Evolutionary conservation across 441 rosid genomes (phyloP), one percentile per base, ranked within the genome.

Genomic region (Arabidopsis lyrata): DNA sequence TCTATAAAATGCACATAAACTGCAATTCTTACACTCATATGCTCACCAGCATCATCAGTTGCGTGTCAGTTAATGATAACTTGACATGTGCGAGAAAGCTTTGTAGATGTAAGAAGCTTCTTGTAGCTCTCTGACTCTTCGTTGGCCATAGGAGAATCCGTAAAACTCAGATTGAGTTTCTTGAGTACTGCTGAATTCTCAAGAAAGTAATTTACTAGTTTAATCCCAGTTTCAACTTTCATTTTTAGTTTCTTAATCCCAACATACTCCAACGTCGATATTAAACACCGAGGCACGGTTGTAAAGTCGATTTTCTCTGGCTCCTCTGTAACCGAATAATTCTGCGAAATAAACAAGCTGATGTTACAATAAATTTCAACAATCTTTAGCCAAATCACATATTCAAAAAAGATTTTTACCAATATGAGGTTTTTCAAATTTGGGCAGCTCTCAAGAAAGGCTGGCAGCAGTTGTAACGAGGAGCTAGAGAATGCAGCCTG

Each of bases 181-280:
- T 57, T 58, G 38, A 70, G 74, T 2, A 69, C 15, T 14, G 39
- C 36, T 45, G 66, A 34, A 47, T 58, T 35, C 66, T 35, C 34
- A 48, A 70, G 47, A 58, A 70, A 58, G 15, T 70, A 70, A 11
- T 3, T 70, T 3, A 18, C 56, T 58, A 70, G 38, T 34, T 10
- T 15, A 6, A 14, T 47, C 48, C 48, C 65, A 32, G 22, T 22
- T 34, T 7, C 16, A 5, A 58, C 47, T n/a, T 10, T 2, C 5
- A 8, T 8, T 16, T 12, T 13, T 18, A 56, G 10, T 8, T 59
- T n/a, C 15, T 36, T 70, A 15, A 70, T 59, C 66, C 22, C 48
- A 22, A 70, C 58, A n/a, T 13, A 52, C 66, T 70, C 66, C 29
- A 70, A 47, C 27, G 49, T 15, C 13, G n/a, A 39, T 39, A 39